These are phyloP conservation scores for Wickerhamiella sorbophila DNA, from an alignment of 805 yeast genomes.

Conservation along the genomic window DNA sequence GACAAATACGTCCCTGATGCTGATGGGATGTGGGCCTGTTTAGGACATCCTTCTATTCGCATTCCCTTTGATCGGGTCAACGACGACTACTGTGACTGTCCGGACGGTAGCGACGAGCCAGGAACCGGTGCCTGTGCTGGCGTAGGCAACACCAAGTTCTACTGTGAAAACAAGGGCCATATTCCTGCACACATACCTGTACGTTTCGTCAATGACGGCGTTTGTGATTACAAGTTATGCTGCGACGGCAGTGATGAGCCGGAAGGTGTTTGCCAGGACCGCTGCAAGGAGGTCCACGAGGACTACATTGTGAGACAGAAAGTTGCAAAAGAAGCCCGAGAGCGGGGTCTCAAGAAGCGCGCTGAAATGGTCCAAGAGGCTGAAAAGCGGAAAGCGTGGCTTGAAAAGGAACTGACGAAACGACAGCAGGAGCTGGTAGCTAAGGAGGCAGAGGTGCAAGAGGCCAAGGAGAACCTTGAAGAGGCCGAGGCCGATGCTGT, in stretches of 20 bases:
- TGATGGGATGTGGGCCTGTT: slow-evolving; percentile 52
- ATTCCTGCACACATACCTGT: slow-evolving; percentile 47
- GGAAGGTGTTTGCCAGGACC: slow-evolving; percentile 37
- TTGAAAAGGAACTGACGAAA: slow-evolving; percentile 1
- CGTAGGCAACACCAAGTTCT: slow-evolving; percentile 31
- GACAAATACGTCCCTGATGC: slow-evolving; percentile 35
- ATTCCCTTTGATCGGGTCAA: slow-evolving; percentile 53
- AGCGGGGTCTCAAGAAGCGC: slow-evolving; percentile 28
- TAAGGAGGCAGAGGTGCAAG: slow-evolving; percentile 13
- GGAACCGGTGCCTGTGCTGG: slow-evolving; percentile 73
- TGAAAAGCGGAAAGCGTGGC: slow-evolving; percentile 5
- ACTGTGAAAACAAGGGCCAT: slow-evolving; percentile 67
- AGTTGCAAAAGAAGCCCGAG: slow-evolving; percentile 15
- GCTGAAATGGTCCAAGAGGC: slow-evolving; percentile 23
- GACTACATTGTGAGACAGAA: slow-evolving; percentile 24
- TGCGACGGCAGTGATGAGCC: slow-evolving; percentile 91
- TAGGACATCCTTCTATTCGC: slow-evolving; percentile 48
- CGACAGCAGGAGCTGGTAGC: slow-evolving; percentile 11
- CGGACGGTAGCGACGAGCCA: slow-evolving; percentile 96
- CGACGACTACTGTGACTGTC: slow-evolving; percentile 90
- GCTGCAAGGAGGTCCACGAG: slow-evolving; percentile 37
- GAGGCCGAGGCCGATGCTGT: slow-evolving; percentile 4
- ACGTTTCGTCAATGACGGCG: slow-evolving; percentile 69
- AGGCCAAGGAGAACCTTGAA: slow-evolving; percentile 24
- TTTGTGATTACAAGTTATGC: slow-evolving; percentile 76